Base-by-base conservation (phyloP, 352 stramenopile species). In the Labyrinthula sp. region DNA sequence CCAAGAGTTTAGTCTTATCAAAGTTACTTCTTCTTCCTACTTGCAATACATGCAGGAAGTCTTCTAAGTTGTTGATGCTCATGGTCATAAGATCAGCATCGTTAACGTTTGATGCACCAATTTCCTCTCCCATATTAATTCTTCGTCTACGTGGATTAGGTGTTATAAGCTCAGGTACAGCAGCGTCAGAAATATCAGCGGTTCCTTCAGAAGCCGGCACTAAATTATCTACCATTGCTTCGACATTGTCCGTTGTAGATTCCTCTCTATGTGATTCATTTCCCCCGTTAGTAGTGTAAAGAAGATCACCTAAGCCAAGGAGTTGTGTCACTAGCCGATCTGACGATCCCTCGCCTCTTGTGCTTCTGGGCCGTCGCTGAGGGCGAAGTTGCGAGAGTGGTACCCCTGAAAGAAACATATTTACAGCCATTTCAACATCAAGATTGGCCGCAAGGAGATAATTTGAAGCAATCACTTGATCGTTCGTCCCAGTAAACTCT, bases 391-490 rank as follows among this genome's bases (percentile, higher is more conserved):
- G 24, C 34, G 40, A 31, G 12, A 52, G 18, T 3, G 43, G 43
- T 12, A 35, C 28, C 8, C 43, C 43, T 10, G 43, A 52, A 18
- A 52, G 15, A 22, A 52, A 52, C 1, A 52, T 31, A 17, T 52
- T 52, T n/a, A 52, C 43, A 12, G 43, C 43, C 35, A 45, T 31
- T 21, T 52, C 43, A 5, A 52, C 31, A 18, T 47, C 31, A 12
- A 14, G 14, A 12, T 28, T 35, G 9, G 43, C 43, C 14, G 35
- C 43, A 14, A 17, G n/a, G 2, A 52, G 26, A 29, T 37, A 52
- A 23, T 35, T 23, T 12, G 18, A 25, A 9, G 43, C 43, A 10
- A 31, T 31, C 10, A 45, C 43, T 3, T 35, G 30, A 20, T 52
- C 33, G 14, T 23, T 30, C 6, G 43, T 45, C 14, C 43, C 43